phyloP scores from a whole-genome alignment of 2,329 filamentous ascomycete species.

The Zalaria obscura region DNA sequence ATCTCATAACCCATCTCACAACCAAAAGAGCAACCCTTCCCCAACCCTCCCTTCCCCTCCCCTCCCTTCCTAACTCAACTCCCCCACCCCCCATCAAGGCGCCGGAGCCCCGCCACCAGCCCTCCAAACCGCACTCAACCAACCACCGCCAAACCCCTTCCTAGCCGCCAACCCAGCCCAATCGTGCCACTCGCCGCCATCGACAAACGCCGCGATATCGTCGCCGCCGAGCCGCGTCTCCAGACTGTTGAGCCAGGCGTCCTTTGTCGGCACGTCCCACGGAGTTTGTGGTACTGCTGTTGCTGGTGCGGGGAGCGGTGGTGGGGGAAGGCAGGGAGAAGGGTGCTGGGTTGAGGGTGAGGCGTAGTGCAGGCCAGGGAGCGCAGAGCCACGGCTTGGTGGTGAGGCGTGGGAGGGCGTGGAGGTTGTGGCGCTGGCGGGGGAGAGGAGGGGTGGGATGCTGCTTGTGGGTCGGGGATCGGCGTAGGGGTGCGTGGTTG shows the following conservation, averaged over 20 bases:
- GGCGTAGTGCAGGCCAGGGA: constrained; percentile 35
- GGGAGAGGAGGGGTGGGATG: constrained; percentile 12
- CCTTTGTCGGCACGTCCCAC: constrained; percentile 15
- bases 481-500: too few relatives aligned
- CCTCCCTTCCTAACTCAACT: too few relatives aligned
- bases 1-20: too few relatives aligned
- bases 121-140: constrained; percentile 17
- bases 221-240: constrained; percentile 24
- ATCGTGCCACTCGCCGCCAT: constrained; percentile 20
- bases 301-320: constrained; percentile 1
- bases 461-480: constrained; percentile 2
- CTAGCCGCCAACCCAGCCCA: constrained; percentile 15
- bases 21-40: too few relatives aligned
- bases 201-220: constrained; percentile 25
- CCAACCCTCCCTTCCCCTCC: too few relatives aligned
- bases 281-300: constrained; percentile 5
- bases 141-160: constrained; percentile 11
- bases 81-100: too few relatives aligned
- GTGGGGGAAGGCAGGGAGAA: constrained; percentile 5
- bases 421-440: constrained; percentile 11
- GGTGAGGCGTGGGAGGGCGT: constrained; percentile 14
- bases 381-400: constrained; percentile 2
- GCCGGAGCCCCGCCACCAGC: background rate
- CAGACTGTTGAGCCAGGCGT: constrained; percentile 20
- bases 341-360: background rate